Conservation (phyloP, 768 basidiomycete species). For the Leucosporidium yakuticum region DNA sequence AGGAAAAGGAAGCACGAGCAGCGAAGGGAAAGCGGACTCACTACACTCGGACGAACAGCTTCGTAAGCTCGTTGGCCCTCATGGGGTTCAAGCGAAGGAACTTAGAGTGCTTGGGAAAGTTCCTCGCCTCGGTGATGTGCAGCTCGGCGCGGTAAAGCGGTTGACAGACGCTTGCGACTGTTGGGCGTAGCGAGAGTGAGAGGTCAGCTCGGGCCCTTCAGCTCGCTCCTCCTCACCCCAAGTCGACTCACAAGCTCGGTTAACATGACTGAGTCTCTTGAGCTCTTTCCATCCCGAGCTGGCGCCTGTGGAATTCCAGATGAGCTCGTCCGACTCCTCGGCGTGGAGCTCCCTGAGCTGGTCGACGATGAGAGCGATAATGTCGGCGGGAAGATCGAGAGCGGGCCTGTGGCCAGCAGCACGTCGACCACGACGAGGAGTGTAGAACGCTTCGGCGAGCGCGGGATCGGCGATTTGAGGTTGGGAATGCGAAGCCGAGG, state of each 20-base stretch:
- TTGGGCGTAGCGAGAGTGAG: neutral
- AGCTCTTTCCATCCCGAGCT: neutral
- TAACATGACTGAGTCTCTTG: neutral
- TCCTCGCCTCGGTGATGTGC: conserved; percentile 6
- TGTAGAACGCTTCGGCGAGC: no score
- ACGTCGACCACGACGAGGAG: no score
- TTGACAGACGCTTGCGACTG: neutral
- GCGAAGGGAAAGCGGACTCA: neutral
- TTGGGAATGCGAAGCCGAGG: neutral
- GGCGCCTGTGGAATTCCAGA: neutral
- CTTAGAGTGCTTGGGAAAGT: neutral
- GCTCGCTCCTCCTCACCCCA: neutral
- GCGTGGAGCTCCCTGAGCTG: neutral
- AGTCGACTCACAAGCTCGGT: neutral
- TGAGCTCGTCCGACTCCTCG: neutral
- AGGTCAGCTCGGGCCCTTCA: neutral
- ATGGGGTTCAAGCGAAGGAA: neutral
- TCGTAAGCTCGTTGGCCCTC: neutral
- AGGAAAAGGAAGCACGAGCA: no score
- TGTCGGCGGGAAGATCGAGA: conserved; percentile 3
- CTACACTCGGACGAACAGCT: neutral
- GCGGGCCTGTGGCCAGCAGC: neutral
- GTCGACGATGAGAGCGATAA: conserved; percentile 11
- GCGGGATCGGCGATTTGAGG: neutral
- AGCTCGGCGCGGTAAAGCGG: neutral